A percentile compares a stretch with the other conserved stretches of the same genome.
Conservation (phyloP, 1,284 basidiomycete species). For the Cutaneotrichosporon dermatis region DNA sequence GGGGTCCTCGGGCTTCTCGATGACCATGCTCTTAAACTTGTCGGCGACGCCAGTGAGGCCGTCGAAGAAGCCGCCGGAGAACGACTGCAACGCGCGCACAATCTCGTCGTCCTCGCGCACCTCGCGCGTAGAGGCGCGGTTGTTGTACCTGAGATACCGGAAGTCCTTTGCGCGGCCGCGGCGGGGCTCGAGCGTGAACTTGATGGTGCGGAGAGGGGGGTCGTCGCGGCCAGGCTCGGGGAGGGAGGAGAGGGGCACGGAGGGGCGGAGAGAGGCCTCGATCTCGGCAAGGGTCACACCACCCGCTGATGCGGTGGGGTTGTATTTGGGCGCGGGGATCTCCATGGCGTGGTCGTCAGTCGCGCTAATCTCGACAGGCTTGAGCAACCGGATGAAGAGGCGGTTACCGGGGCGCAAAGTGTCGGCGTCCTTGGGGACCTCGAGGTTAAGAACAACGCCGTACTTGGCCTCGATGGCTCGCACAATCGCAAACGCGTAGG, state of each 20-base stretch:
- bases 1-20: slow-evolving; percentile 8
- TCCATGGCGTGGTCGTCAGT: slow-evolving; percentile 25
- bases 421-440: slow-evolving; percentile 26
- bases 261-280: background rate
- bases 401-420: slow-evolving; percentile 12
- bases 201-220: slow-evolving; percentile 5
- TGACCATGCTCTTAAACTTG: slow-evolving; percentile 8
- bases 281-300: slow-evolving; percentile 9
- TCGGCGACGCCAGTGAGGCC: slow-evolving; percentile 36
- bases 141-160: background rate
- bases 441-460: slow-evolving; percentile 24
- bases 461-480: slow-evolving; percentile 30
- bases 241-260: background rate
- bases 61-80: slow-evolving; percentile 32
- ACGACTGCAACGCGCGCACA: slow-evolving; percentile 21
- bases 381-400: slow-evolving; percentile 25
- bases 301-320: background rate
- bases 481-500: slow-evolving; percentile 30
- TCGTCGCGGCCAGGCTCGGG: background rate
- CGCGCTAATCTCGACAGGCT: slow-evolving; percentile 25
- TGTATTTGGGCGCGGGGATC: slow-evolving; percentile 23
- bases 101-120: slow-evolving; percentile 25
- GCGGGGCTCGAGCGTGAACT: slow-evolving; percentile 20
- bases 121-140: slow-evolving; percentile 1
- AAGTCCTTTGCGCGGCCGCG: background rate